Percentiles rank a stretch among this genome's conserved stretches.
phyloP scores from a whole-genome alignment of 371 early-diverging fungal species.

The Mucor mucedo region DNA sequence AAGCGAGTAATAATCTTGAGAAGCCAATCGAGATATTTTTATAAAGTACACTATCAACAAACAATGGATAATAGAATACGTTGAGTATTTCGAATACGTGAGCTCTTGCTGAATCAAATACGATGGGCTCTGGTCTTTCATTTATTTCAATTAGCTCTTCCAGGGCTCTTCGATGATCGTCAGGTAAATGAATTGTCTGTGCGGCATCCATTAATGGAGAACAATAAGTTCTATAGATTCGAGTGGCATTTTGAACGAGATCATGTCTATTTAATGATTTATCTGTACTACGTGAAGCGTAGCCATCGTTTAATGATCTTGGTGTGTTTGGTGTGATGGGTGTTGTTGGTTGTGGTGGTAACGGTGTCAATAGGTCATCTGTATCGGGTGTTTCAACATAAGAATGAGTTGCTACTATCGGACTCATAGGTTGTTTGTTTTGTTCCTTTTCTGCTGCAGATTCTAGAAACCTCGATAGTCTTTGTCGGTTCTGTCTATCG shows the following conservation, averaged over 20 bases:
- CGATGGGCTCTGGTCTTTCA: slow-evolving; percentile 51
- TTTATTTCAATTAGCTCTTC: slow-evolving; percentile 47
- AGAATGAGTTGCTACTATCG: slow-evolving; percentile 8
- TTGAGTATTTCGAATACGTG: slow-evolving; percentile 57
- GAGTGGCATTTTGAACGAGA: slow-evolving; percentile 48
- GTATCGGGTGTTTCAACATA: slow-evolving; percentile 39
- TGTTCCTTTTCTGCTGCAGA: slow-evolving; percentile 32
- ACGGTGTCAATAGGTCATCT: slow-evolving; percentile 30
- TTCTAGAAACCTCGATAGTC: slow-evolving; percentile 41
- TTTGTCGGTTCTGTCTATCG: slow-evolving; percentile 40
- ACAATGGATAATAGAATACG: slow-evolving; percentile 53
- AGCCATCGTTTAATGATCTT: slow-evolving; percentile 13
- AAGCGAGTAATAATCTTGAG: slow-evolving; percentile 26
- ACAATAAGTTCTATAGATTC: slow-evolving; percentile 54
- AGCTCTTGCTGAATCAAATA: slow-evolving; percentile 51
- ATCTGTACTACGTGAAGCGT: slow-evolving; percentile 41
- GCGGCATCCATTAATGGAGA: slow-evolving; percentile 40
- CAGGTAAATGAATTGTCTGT: slow-evolving; percentile 48
- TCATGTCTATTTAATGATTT: slow-evolving; percentile 40
- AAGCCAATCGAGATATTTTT: slow-evolving; percentile 36
- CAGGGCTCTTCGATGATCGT: slow-evolving; percentile 49
- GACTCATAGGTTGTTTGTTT: slow-evolving; percentile 9
- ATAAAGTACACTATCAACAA: slow-evolving; percentile 46
- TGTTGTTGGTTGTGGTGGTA: slow-evolving; percentile 25
- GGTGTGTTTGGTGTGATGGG: slow-evolving; percentile 9